Evolutionary conservation across 2,329 filamentous ascomycete species (phyloP), one percentile per base, ranked within the genome.

Genomic region (Bretziella fagacearum): DNA sequence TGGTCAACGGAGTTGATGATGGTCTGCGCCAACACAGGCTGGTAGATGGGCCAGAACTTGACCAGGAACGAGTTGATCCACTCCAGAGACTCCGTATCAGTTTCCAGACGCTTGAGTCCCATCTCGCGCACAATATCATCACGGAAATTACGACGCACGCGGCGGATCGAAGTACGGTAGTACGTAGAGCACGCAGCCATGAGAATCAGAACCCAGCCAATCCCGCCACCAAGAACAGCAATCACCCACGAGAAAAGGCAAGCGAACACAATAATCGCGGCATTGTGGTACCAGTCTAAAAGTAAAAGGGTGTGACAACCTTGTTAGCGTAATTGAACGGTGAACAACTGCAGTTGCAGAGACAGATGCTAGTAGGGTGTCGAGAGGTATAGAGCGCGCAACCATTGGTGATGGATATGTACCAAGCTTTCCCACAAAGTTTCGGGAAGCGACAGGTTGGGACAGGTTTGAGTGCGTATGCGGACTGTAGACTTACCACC

Each of bases 11-110:
- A 86, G 60, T 79, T 85, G 63, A 96, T 83, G 56, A 98, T 82
- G 18, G 85, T 93, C 55, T 91, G 78, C 51, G 86, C 89, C 10
- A 98, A 74, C 7, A 96, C 84, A 1, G 91, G 91, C 47, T 91
- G 85, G 60, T 94, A 96, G 57, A 98, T 98, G 52, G 91, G 91
- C 91, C 91, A 98, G 66, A 98, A 98, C 62, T 98, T 98, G 65
- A 93, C 78, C 56, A 98, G 62, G 66, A 98, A 98, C 56, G 85
- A 93, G 69, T 98, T 98, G 62, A 98, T 96, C 91, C 91, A 98
- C 62, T 98, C 91, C 42, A 98, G 69, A 48, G 83, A 91, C 64
- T 98, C 91, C 22, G 77, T 78, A 55, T 98, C 91, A 6, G 79
- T 91, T 56, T 96, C 91, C 46, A 98, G 68, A 56, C 74, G 83